Evolutionary conservation across 345 rosid genomes (phyloP).

Genomic region (Salix udensis): DNA sequence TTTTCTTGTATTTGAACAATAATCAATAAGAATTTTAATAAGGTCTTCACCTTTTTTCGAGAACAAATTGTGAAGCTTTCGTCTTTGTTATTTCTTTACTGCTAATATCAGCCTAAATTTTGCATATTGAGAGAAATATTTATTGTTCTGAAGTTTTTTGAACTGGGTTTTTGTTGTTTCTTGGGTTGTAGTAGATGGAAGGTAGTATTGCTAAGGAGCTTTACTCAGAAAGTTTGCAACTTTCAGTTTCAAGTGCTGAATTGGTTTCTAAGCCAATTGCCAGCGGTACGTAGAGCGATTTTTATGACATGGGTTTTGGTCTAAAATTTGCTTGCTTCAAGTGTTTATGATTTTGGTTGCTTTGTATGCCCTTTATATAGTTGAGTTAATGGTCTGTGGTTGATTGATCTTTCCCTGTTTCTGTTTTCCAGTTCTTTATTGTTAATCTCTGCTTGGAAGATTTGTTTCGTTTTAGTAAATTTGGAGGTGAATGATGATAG

Average conservation of each 20-base stretch:
- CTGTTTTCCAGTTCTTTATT: no score
- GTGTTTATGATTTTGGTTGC: neutral
- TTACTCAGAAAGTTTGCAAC: slow-evolving; percentile 42
- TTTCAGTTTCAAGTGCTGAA: slow-evolving; percentile 30
- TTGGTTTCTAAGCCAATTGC: slow-evolving; percentile 11
- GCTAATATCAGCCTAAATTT: neutral
- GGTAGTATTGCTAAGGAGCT: slow-evolving; percentile 46
- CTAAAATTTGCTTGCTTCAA: neutral
- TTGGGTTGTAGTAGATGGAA: slow-evolving; percentile 32
- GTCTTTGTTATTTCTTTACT: neutral
- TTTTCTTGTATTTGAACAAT: neutral
- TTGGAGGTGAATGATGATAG: neutral
- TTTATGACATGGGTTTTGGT: neutral
- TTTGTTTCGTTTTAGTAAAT: no score
- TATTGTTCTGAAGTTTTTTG: neutral
- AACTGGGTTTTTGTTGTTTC: neutral
- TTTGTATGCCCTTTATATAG: neutral
- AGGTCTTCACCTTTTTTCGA: neutral
- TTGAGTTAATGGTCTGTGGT: neutral
- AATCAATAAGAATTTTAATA: neutral
- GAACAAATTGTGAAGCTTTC: neutral
- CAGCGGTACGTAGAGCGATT: slow-evolving; percentile 1
- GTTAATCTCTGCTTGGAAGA: neutral
- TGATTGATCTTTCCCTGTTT: neutral
- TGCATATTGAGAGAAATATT: neutral